Conservation (phyloP, 176 grass and related monocot genomes). For the Carex pumila region DNA sequence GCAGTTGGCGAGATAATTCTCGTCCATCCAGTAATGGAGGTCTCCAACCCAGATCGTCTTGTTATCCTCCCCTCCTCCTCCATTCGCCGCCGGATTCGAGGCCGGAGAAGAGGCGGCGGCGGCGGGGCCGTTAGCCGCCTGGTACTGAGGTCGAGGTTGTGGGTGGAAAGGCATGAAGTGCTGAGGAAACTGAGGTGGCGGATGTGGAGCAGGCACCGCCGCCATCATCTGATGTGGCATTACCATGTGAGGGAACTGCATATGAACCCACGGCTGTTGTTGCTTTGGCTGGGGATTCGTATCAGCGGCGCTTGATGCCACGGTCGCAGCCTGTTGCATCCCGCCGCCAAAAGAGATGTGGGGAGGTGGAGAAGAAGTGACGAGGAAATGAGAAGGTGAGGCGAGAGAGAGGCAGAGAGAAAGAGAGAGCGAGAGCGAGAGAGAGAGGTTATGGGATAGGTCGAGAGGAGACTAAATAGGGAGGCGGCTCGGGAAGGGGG, state of each 20-base stretch:
- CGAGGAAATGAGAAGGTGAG: neutral
- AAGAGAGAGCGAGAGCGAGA: neutral
- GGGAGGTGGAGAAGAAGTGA: neutral
- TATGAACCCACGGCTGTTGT: constrained; percentile 34
- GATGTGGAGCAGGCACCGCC: constrained; percentile 26
- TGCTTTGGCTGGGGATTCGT: constrained; percentile 35
- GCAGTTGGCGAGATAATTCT: constrained; percentile 94
- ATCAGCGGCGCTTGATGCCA: constrained; percentile 22
- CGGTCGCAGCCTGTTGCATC: constrained; percentile 63
- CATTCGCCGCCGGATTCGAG: constrained; percentile 16
- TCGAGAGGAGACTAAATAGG: constrained; percentile 46
- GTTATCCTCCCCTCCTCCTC: constrained; percentile 73
- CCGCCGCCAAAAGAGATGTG: neutral
- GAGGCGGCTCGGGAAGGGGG: constrained; percentile 31
- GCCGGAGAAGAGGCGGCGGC: constrained; percentile 17
- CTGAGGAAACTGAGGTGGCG: constrained; percentile 65
- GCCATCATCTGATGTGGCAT: constrained; percentile 73
- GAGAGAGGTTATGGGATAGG: constrained; percentile 9
- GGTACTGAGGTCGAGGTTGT: neutral
- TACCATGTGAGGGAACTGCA: constrained; percentile 41
- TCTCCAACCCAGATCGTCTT: constrained; percentile 98
- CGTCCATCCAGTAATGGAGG: constrained; percentile 99
- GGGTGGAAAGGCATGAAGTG: constrained; percentile 69
- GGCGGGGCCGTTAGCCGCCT: neutral
- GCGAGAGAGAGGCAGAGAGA: constrained; percentile 20